Conservation (phyloP, 1,284 basidiomycete species). For the Sporisorium iseilematis-ciliati region DNA sequence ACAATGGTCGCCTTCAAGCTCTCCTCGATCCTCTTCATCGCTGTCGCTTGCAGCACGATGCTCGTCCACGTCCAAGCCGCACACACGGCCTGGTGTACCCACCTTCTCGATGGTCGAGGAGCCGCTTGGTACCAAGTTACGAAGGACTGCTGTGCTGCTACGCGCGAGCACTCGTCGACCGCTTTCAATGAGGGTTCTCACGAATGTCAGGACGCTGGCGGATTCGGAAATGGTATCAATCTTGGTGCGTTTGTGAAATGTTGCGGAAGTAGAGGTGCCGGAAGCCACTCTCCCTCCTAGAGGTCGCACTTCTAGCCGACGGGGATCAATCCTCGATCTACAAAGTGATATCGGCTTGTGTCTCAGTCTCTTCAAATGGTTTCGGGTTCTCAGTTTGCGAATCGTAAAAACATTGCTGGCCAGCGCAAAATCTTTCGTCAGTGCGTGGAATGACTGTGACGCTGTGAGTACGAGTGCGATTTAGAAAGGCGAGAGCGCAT, state of each 20-base stretch:
- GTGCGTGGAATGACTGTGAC: too few relatives aligned
- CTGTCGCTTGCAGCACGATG: not conserved
- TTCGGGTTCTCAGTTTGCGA: too few relatives aligned
- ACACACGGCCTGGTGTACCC: conserved; percentile 10
- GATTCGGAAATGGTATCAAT: conserved; percentile 20
- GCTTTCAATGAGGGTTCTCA: not conserved
- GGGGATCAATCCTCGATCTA: too few relatives aligned
- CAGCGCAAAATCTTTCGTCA: too few relatives aligned
- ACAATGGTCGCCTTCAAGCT: not conserved
- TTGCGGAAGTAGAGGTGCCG: conserved; percentile 14
- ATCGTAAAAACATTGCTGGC: too few relatives aligned
- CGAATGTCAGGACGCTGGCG: conserved; percentile 6
- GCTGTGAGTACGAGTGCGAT: too few relatives aligned
- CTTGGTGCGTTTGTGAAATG: conserved; percentile 11
- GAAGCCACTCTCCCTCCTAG: not conserved
- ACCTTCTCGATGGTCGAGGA: not conserved
- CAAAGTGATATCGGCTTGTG: too few relatives aligned
- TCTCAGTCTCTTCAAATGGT: too few relatives aligned
- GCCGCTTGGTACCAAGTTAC: not conserved
- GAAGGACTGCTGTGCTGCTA: conserved; percentile 17
- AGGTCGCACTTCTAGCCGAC: too few relatives aligned
- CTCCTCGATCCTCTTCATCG: not conserved
- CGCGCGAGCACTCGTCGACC: conserved; percentile 8
- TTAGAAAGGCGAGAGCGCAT: too few relatives aligned
- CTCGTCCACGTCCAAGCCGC: conserved; percentile 4